phyloP scores from a whole-genome alignment of 768 basidiomycete genomes.

The Strobilomyces confusus region DNA sequence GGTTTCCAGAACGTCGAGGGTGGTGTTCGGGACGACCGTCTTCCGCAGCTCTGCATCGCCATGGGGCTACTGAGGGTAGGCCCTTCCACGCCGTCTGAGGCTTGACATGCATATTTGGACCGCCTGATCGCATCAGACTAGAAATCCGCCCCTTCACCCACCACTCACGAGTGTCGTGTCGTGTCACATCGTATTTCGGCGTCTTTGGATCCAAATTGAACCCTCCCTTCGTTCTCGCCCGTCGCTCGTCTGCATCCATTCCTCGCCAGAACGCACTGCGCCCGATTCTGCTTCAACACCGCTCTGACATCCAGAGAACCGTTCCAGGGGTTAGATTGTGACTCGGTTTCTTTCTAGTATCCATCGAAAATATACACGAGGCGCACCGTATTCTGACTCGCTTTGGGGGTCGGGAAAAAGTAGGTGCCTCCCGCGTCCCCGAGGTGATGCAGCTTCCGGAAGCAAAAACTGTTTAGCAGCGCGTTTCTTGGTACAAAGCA shows the following conservation, averaged over 20 bases:
- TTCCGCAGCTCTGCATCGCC: constrained; percentile 28
- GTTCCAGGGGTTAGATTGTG: constrained; percentile 8
- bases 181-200: constrained; percentile 37
- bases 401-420: constrained; percentile 15
- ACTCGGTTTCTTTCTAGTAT: constrained; percentile 10
- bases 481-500: constrained; percentile 6
- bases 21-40: constrained; percentile 35
- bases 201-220: constrained; percentile 12
- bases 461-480: constrained; percentile 14
- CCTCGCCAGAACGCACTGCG: constrained; percentile 16
- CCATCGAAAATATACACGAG: constrained; percentile 16
- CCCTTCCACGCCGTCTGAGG: constrained; percentile 5
- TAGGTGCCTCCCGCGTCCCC: constrained; percentile 25
- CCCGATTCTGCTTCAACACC: constrained; percentile 20
- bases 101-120: constrained; percentile 3
- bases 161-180: constrained; percentile 35
- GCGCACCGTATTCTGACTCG: constrained; percentile 7
- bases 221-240: constrained; percentile 15
- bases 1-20: constrained; percentile 42
- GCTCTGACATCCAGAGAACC: constrained; percentile 9
- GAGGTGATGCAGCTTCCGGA: constrained; percentile 31
- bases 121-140: constrained; percentile 15
- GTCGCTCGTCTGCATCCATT: constrained; percentile 18
- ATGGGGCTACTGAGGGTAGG: constrained; percentile 24
- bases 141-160: constrained; percentile 34